A percentile compares a stretch with the other conserved stretches of the same genome.
phyloP scores from a whole-genome alignment of 1,139 yeast genomes.

The Saccharomyces pastorianus region DNA sequence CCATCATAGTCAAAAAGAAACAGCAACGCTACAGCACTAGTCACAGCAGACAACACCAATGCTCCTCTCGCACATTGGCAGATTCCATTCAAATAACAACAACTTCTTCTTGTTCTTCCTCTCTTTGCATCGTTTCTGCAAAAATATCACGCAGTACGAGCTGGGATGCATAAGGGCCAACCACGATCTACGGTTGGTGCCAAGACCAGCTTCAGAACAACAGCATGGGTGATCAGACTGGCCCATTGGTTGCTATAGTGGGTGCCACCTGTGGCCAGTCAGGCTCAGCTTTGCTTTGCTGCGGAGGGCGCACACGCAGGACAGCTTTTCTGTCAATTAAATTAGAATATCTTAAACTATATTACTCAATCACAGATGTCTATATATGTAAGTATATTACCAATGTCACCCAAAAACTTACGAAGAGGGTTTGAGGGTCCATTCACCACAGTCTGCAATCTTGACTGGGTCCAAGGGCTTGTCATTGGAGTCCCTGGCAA shows the following conservation, averaged over 20 bases:
- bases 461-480: conserved; percentile 44
- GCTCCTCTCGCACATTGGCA: neutral
- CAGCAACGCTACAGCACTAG: conserved; percentile 3
- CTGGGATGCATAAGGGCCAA: neutral
- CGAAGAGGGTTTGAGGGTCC: neutral
- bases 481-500: conserved; percentile 51
- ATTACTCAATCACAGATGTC: neutral
- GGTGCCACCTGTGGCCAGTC: too few relatives aligned
- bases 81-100: neutral
- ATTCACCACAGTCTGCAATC: conserved; percentile 34
- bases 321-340: neutral
- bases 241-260: too few relatives aligned
- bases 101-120: neutral
- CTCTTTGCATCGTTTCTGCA: neutral
- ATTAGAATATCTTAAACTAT: neutral
- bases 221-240: too few relatives aligned
- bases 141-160: neutral
- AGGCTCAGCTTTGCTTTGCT: too few relatives aligned
- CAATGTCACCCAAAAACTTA: neutral
- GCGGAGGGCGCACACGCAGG: too few relatives aligned
- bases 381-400: neutral
- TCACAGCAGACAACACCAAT: neutral
- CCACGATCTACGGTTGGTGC: too few relatives aligned
- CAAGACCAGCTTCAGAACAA: too few relatives aligned
- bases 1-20: conserved; percentile 8